Evolutionary conservation across 1,284 basidiomycete genomes (phyloP).

Genomic region (Ustanciosporium gigantosporum): DNA sequence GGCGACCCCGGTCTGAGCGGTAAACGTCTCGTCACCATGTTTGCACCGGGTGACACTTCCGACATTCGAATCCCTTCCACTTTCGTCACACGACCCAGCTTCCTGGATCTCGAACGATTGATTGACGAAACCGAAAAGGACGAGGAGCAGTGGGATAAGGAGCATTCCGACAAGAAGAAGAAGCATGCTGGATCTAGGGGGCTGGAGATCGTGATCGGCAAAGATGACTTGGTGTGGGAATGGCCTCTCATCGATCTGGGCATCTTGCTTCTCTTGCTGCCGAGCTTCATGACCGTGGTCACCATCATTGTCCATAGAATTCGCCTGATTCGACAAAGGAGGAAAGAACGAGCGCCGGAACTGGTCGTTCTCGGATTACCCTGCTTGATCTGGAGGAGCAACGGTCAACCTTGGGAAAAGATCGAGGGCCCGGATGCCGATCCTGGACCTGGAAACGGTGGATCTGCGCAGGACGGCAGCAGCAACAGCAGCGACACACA

Average conservation of each 20-base stretch:
- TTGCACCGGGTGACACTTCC: conserved; percentile 49
- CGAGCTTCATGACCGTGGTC: conserved; percentile 54
- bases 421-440: conserved; percentile 41
- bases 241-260: conserved; percentile 57
- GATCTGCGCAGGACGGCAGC: neutral
- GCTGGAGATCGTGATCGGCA: conserved; percentile 51
- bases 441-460: conserved; percentile 37
- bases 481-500: neutral
- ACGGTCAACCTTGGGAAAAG: conserved; percentile 55
- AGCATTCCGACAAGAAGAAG: conserved; percentile 6
- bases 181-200: conserved; percentile 14
- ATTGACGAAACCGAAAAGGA: conserved; percentile 49
- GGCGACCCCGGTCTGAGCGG: conserved; percentile 43
- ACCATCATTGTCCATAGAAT: conserved; percentile 54
- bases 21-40: conserved; percentile 57
- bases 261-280: conserved; percentile 54
- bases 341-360: conserved; percentile 56
- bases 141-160: conserved; percentile 26
- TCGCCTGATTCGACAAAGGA: conserved; percentile 43
- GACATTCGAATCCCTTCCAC: conserved; percentile 57
- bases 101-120: conserved; percentile 50
- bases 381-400: conserved; percentile 54
- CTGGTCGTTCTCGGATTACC: conserved; percentile 51
- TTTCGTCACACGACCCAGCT: conserved; percentile 57
- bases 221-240: conserved; percentile 53